phyloP scores from a whole-genome alignment of 371 early-diverging fungal genomes.

The Mucor mucedo region DNA sequence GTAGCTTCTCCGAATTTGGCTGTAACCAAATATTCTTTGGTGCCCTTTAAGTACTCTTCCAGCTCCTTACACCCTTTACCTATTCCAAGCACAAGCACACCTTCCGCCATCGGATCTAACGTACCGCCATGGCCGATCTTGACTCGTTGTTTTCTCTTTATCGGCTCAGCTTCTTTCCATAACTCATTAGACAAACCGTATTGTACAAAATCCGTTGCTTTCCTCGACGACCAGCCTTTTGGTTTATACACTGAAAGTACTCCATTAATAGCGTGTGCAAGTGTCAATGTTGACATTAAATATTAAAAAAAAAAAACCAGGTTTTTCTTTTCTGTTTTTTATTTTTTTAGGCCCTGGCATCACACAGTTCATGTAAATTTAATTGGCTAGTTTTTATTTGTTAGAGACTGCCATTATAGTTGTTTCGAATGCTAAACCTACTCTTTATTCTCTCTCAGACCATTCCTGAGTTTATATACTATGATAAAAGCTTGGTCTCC shows the following conservation, averaged over 20 bases:
- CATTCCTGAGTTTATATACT: too few species aligned
- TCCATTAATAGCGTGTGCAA: conserved; percentile 36
- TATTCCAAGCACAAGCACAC: conserved; percentile 56
- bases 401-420: too few species aligned
- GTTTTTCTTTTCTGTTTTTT: too few species aligned
- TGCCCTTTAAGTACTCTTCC: conserved; percentile 34
- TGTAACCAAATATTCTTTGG: conserved; percentile 50
- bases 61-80: conserved; percentile 54
- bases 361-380: too few species aligned
- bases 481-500: too few species aligned
- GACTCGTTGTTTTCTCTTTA: conserved; percentile 27
- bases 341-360: too few species aligned
- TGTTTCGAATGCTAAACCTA: too few species aligned
- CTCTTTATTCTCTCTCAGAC: too few species aligned
- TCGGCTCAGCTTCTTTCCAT: background rate
- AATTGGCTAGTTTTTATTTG: too few species aligned
- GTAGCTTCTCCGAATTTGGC: conserved; percentile 52
- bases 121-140: conserved; percentile 65
- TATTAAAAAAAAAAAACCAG: background rate
- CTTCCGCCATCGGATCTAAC: conserved; percentile 60
- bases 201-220: conserved; percentile 41
- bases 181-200: conserved; percentile 29
- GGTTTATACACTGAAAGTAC: conserved; percentile 56
- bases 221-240: conserved; percentile 48
- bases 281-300: background rate